Evolutionary conservation across 108 stramenopile genomes (phyloP), one percentile per base, ranked within the genome.

Genomic region (Skeletonema tropicum): DNA sequence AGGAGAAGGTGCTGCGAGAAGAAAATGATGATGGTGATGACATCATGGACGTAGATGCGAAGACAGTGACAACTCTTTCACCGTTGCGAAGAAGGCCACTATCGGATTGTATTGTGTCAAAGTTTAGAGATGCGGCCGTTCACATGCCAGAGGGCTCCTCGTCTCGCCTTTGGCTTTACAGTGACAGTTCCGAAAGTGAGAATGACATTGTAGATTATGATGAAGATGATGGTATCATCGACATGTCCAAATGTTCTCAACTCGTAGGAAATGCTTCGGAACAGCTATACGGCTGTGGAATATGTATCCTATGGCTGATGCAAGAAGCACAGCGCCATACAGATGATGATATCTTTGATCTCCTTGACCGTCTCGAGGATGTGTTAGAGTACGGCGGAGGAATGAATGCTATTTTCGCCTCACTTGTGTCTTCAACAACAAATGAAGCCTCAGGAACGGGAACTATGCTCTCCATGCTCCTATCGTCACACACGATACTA

Each of bases 191-290:
- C 49, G 19, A 69, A 29, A 70, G 48, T 36, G 38, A 60, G 13
- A 59, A 48, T 32, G 52, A 52, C 41, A 30, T 63, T 6, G 38
- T 21, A 14, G 71, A 75, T 29, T 77, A 84, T 46, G 94, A 95
- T 46, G 90, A 94, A 32, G 90, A 92, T 13, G 84, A 82, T 49
- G 90, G 89, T 17, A 83, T 81, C 60, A 87, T 90, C 42, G 94
- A 95, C 77, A 86, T 92, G 85, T 91, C 92, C 30, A 74, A 89
- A 70, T 88, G 89, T 23, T 89, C 90, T 46, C 94, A 95, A 81
- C 76, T 95, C 30, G 25, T 93, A 26, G 92, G 89, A 2, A 81
- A 78, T 73, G 89, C 86, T 21, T 73, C 83, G 1, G 79, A 84
- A 49, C 94, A 95, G 62, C 69, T 95, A 6, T 95, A 86, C 74